These are phyloP conservation scores for Lyophyllum shimeji DNA, from an alignment of 768 basidiomycete genomes.

Conservation along the genomic window DNA sequence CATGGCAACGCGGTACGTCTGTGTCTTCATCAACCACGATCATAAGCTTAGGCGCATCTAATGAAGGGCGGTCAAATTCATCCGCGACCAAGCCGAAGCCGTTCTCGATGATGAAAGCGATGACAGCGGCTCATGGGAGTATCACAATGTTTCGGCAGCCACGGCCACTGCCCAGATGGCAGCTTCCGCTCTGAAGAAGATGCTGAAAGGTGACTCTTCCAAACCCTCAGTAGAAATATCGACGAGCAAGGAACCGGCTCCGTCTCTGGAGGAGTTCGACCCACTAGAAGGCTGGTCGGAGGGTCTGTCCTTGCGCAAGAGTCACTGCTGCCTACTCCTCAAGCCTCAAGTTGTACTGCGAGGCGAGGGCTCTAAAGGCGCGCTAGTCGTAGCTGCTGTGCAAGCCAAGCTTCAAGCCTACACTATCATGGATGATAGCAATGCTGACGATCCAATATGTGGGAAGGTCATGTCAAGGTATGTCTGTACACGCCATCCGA, in stretches of 20 bases:
- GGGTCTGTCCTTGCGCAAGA: conserved; percentile 65
- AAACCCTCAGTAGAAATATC: conserved; percentile 45
- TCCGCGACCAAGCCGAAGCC: conserved; percentile 75
- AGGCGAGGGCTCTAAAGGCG: conserved; percentile 51
- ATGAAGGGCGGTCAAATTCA: conserved; percentile 78
- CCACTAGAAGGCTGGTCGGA: conserved; percentile 74
- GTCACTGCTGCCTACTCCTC: conserved; percentile 81
- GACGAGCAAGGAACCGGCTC: conserved; percentile 22
- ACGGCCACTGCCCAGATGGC: conserved; percentile 62
- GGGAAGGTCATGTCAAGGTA: conserved; percentile 86
- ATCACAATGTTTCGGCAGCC: conserved; percentile 27
- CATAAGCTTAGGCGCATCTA: conserved; percentile 9
- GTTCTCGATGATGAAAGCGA: conserved; percentile 29
- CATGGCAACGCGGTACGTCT: conserved; percentile 74
- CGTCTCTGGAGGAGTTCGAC: conserved; percentile 40
- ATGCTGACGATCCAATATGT: conserved; percentile 80
- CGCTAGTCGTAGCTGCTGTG: conserved; percentile 75
- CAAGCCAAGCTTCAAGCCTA: conserved; percentile 79
- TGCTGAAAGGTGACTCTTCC: conserved; percentile 53
- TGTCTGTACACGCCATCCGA: conserved; percentile 9
- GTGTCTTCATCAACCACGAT: not conserved
- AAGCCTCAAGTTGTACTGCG: conserved; percentile 88
- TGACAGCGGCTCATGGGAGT: conserved; percentile 23
- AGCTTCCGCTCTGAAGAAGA: conserved; percentile 62
- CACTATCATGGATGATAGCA: conserved; percentile 76